phyloP scores from a whole-genome alignment of 768 basidiomycete species.

The Gymnopilus junonius region DNA sequence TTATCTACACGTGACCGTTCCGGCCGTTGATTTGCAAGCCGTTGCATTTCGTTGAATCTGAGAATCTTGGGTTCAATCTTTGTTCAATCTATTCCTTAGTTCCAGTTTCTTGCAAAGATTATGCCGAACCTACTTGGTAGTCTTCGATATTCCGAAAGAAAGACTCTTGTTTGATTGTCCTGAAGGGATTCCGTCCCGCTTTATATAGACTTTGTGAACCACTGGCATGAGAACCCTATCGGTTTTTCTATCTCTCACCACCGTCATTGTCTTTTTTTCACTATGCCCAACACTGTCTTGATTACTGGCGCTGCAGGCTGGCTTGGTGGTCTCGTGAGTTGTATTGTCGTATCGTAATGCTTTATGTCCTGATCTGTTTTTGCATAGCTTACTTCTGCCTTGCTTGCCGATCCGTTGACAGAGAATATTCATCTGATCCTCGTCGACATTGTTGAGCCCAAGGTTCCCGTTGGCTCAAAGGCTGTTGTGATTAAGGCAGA shows the following conservation, averaged over 20 bases:
- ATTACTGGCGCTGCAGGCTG: constrained; percentile 50
- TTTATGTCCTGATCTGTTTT: background rate
- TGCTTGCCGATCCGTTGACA: constrained; percentile 34
- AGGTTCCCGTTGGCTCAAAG: constrained; percentile 31
- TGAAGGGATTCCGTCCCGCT: too few species aligned
- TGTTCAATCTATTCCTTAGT: too few species aligned
- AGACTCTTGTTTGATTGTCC: too few species aligned
- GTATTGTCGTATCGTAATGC: background rate
- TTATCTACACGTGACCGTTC: too few species aligned
- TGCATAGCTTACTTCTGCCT: constrained; percentile 38
- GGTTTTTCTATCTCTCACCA: background rate
- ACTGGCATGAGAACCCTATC: background rate
- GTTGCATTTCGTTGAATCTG: too few species aligned
- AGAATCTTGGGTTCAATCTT: too few species aligned
- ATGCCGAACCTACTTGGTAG: too few species aligned
- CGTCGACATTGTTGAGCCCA: constrained; percentile 50
- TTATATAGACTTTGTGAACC: constrained; percentile 9
- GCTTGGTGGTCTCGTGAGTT: constrained; percentile 41
- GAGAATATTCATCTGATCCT: constrained; percentile 52
- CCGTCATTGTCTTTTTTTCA: background rate
- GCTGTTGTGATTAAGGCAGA: constrained; percentile 43
- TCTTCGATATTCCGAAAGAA: too few species aligned
- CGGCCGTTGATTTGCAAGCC: too few species aligned
- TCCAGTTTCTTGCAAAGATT: too few species aligned
- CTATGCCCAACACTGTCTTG: constrained; percentile 40